Conservation (phyloP, 2,329 filamentous ascomycete species). For the Plenodomus lindquistii region DNA sequence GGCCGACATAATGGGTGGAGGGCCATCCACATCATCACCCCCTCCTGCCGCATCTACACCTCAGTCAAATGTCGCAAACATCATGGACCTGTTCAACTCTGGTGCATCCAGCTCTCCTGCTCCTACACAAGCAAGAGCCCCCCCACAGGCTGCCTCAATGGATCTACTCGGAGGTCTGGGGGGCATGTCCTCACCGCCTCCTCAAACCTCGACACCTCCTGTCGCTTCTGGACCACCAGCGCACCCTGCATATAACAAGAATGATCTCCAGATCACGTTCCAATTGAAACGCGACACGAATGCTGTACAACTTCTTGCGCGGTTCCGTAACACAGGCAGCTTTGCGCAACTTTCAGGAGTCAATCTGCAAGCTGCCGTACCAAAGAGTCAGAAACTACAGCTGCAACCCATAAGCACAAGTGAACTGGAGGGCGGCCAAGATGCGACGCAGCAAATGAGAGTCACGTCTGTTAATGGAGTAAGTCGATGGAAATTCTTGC, state of each 20-base stretch:
- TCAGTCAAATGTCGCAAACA: slow-evolving; percentile 58
- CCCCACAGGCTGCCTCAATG: slow-evolving; percentile 39
- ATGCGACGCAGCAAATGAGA: slow-evolving; percentile 90
- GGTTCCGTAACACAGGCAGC: slow-evolving; percentile 77
- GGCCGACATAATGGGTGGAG: slow-evolving; percentile 81
- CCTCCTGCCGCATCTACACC: slow-evolving; percentile 46
- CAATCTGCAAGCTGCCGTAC: slow-evolving; percentile 89
- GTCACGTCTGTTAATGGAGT: slow-evolving; percentile 85
- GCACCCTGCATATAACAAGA: slow-evolving; percentile 81
- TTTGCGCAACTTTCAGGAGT: slow-evolving; percentile 71
- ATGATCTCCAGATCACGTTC: slow-evolving; percentile 79
- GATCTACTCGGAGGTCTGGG: slow-evolving; percentile 51
- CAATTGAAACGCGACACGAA: slow-evolving; percentile 82
- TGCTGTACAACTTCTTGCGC: slow-evolving; percentile 78
- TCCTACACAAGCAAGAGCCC: slow-evolving; percentile 45
- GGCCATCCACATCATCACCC: slow-evolving; percentile 52
- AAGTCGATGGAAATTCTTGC: slow-evolving; percentile 54
- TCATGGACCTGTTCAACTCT: slow-evolving; percentile 84
- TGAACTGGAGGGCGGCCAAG: slow-evolving; percentile 74
- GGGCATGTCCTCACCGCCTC: slow-evolving; percentile 53
- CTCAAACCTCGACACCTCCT: slow-evolving; percentile 48
- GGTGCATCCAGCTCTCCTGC: slow-evolving; percentile 49
- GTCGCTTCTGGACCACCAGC: slow-evolving; percentile 50
- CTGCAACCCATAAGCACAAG: slow-evolving; percentile 84
- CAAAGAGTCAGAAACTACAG: slow-evolving; percentile 93